Evolutionary conservation across 2,329 filamentous ascomycete genomes (phyloP).

Genomic region (Ophiostoma angusticollis): DNA sequence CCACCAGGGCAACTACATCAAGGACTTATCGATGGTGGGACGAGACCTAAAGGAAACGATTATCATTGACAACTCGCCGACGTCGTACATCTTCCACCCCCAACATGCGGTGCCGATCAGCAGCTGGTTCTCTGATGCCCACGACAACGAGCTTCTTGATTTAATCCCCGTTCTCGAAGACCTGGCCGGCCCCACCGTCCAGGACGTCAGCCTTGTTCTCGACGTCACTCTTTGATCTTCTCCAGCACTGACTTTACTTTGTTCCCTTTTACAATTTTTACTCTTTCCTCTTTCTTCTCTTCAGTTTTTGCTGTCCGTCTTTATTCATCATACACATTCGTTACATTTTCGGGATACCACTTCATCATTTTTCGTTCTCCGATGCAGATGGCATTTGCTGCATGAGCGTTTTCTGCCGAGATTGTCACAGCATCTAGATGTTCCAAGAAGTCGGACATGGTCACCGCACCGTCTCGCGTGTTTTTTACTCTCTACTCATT

Average conservation of each 20-base stretch:
- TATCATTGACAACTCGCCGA: slow-evolving; percentile 98
- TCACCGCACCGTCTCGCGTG: no score
- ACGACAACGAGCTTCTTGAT: slow-evolving; percentile 96
- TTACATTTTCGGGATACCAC: slow-evolving; percentile 6
- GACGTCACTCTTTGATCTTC: slow-evolving; percentile 62
- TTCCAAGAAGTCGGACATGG: no score
- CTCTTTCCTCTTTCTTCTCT: slow-evolving; percentile 10
- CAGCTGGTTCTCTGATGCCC: slow-evolving; percentile 99
- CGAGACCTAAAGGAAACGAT: slow-evolving; percentile 94
- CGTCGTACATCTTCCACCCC: slow-evolving; percentile 98
- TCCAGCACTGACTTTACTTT: slow-evolving; percentile 4
- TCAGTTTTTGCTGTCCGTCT: no score
- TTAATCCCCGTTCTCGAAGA: slow-evolving; percentile 97
- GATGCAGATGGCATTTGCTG: no score
- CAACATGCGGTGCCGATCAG: slow-evolving; percentile 98
- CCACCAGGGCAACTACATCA: slow-evolving; percentile 98
- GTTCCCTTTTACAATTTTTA: slow-evolving; percentile 13
- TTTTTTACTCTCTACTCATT: no score
- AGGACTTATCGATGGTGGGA: slow-evolving; percentile 94
- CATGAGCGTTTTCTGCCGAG: no score
- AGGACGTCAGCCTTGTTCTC: slow-evolving; percentile 93
- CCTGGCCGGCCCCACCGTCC: slow-evolving; percentile 73
- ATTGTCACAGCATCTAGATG: no score
- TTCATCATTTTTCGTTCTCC: slow-evolving; percentile 1
- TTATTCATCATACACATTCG: no score